phyloP scores from a whole-genome alignment of 2,329 filamentous ascomycete species.

The Paracorniculantispora psalliotae region DNA sequence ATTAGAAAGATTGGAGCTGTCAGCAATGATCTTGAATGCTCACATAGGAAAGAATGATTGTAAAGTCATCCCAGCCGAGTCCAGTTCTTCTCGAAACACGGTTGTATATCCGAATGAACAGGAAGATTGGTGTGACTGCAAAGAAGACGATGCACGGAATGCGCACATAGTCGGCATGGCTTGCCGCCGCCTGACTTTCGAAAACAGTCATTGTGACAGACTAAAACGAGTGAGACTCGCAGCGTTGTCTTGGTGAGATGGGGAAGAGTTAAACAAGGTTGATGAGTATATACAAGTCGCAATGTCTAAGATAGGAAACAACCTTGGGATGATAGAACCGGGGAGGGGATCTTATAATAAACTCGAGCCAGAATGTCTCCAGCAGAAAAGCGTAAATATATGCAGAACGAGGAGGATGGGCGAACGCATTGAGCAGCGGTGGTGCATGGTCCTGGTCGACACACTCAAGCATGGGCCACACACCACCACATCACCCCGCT shows the following conservation, averaged over 20 bases:
- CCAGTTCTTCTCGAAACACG: constrained; percentile 32
- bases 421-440: neutral
- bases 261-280: neutral
- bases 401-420: neutral
- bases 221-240: neutral
- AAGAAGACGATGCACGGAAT: constrained; percentile 40
- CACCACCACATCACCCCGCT: neutral
- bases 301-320: neutral
- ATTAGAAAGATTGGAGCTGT: neutral
- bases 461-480: neutral
- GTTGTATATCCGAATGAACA: constrained; percentile 36
- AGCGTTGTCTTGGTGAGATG: neutral
- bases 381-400: neutral
- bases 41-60: constrained; percentile 38
- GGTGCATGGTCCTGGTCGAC: neutral
- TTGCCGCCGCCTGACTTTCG: constrained; percentile 29
- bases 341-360: constrained; percentile 1
- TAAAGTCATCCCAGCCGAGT: constrained; percentile 38
- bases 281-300: neutral
- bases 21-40: constrained; percentile 5
- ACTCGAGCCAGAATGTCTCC: neutral
- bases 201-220: constrained; percentile 20
- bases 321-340: neutral
- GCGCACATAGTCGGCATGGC: constrained; percentile 34
- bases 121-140: constrained; percentile 35